phyloP scores from a whole-genome alignment of 2,329 filamentous ascomycete genomes.

The Thelonectria blattea region DNA sequence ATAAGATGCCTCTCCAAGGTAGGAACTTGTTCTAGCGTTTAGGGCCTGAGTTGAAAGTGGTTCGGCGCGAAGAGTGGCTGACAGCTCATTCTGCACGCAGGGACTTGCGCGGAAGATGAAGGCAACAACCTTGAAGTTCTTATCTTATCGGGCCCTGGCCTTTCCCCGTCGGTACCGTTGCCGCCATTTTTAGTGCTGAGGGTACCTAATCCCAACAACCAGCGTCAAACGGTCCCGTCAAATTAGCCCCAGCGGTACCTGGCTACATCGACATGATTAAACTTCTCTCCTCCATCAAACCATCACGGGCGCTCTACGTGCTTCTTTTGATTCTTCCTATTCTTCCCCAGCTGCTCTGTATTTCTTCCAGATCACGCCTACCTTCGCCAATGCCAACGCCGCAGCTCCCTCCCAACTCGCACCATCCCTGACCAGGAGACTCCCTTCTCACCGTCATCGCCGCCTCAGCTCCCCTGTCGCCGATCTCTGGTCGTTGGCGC shows the following conservation, averaged over 20 bases:
- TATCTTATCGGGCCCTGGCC: conserved; percentile 17
- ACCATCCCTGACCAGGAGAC: conserved; percentile 9
- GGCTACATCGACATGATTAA: conserved; percentile 8
- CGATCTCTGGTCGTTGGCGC: background rate
- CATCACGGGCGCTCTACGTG: background rate
- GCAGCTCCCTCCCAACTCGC: background rate
- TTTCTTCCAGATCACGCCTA: background rate
- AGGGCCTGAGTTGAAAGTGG: background rate
- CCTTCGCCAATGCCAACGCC: conserved; percentile 5
- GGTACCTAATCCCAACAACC: conserved; percentile 18
- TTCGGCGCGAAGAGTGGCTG: too few species aligned
- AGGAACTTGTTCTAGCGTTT: too few species aligned
- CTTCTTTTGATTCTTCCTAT: conserved; percentile 1
- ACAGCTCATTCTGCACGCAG: too few species aligned
- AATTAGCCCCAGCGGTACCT: conserved; percentile 12
- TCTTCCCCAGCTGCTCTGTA: background rate
- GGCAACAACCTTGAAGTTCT: background rate
- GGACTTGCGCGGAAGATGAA: background rate
- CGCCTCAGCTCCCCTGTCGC: conserved; percentile 2
- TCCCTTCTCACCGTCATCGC: background rate
- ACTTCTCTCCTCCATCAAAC: conserved; percentile 13
- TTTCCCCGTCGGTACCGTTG: conserved; percentile 4
- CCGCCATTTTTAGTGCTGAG: conserved; percentile 4
- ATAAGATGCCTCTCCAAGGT: too few species aligned
- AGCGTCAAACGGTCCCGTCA: background rate